Percentiles rank a stretch among this genome's conserved stretches.
These are phyloP conservation scores for Magnolia kwangsiensis DNA, from an alignment of 164 flowering plant genomes.

Conservation along the genomic window DNA sequence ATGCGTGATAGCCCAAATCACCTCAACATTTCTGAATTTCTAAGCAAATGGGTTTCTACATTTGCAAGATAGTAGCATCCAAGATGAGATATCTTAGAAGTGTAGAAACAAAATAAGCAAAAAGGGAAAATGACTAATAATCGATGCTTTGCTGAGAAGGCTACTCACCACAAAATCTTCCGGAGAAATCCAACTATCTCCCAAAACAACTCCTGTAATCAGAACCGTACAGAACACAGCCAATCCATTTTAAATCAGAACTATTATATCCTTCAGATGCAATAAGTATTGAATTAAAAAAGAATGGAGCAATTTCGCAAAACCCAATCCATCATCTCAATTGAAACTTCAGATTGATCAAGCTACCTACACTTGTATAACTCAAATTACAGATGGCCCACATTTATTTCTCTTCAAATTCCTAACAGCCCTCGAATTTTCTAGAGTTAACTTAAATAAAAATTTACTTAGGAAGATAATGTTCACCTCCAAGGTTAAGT, in stretches of 20 bases:
- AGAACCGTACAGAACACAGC: neutral
- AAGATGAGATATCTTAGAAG: neutral
- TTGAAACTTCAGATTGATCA: neutral
- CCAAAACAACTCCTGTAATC: slow-evolving; percentile 68
- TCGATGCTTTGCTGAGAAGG: neutral
- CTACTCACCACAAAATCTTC: slow-evolving; percentile 83
- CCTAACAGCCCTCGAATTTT: too few relatives aligned
- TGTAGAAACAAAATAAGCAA: neutral
- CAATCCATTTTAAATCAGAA: too few relatives aligned
- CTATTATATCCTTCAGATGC: too few relatives aligned
- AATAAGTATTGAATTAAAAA: too few relatives aligned
- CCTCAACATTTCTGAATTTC: neutral
- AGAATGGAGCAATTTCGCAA: neutral
- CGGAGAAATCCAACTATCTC: slow-evolving; percentile 97
- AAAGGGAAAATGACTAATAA: neutral
- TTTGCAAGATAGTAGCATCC: neutral
- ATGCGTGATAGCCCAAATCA: neutral
- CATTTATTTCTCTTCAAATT: too few relatives aligned
- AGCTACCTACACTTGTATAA: neutral
- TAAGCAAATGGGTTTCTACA: neutral
- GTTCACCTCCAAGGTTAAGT: slow-evolving; percentile 76
- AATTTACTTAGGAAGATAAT: neutral
- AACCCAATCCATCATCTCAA: neutral
- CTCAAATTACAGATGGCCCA: neutral
- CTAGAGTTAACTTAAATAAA: neutral